Percentiles rank a stretch among this genome's conserved stretches.
Evolutionary conservation across 139 green algal species (phyloP).

Genomic region (Nannochloris sp.): DNA sequence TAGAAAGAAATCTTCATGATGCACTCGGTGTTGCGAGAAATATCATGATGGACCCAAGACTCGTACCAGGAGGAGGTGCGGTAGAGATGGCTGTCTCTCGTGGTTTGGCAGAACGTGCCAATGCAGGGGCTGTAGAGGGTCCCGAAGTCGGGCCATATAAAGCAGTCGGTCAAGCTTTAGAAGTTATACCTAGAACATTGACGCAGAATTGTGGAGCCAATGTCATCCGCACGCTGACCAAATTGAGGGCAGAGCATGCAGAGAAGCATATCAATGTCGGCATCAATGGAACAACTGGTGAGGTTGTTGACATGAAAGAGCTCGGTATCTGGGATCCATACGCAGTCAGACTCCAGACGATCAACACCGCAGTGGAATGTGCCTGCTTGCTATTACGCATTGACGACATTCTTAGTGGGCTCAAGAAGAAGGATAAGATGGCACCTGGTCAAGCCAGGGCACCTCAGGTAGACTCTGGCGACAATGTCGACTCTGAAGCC

Average conservation of each 20-base stretch:
- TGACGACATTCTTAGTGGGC: conserved; percentile 94
- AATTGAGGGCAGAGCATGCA: conserved; percentile 82
- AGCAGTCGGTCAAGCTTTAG: conserved; percentile 73
- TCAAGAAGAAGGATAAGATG: conserved; percentile 58
- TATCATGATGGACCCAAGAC: conserved; percentile 70
- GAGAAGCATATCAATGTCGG: conserved; percentile 57
- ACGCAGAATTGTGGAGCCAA: conserved; percentile 97
- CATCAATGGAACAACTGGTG: conserved; percentile 71
- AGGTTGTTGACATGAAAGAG: conserved; percentile 90
- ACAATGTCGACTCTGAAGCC: conserved; percentile 66
- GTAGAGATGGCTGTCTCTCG: conserved; percentile 92
- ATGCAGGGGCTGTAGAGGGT: conserved; percentile 37
- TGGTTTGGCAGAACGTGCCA: conserved; percentile 45
- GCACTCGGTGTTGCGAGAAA: conserved; percentile 98
- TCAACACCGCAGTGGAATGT: conserved; percentile 92
- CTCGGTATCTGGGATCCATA: conserved; percentile 96
- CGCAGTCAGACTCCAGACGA: conserved; percentile 87
- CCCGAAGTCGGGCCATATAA: conserved; percentile 54
- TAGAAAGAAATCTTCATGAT: conserved; percentile 88
- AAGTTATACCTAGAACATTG: conserved; percentile 96
- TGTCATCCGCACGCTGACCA: conserved; percentile 96
- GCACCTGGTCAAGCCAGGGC: conserved; percentile 21
- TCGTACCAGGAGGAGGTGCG: conserved; percentile 92
- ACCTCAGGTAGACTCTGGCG: conserved; percentile 41
- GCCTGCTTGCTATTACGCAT: conserved; percentile 94